Percentiles rank a stretch among this genome's conserved stretches.
These are phyloP conservation scores for Aquilaria agallochum DNA, from an alignment of 441 rosid species.

Conservation along the genomic window DNA sequence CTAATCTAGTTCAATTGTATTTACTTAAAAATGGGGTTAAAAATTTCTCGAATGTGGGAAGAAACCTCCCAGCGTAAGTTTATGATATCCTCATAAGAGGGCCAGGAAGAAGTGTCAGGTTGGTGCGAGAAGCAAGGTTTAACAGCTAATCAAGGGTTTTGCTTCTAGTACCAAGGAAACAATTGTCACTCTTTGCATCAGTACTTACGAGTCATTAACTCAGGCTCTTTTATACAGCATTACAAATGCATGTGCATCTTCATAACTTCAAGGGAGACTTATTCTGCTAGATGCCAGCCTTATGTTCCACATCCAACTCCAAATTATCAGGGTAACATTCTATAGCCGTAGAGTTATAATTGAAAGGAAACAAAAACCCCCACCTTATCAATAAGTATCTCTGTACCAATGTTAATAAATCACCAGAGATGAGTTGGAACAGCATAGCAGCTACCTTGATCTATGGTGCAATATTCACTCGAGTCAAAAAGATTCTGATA, in stretches of 20 bases:
- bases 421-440: conserved; percentile 8
- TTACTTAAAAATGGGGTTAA: no score
- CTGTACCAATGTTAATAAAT: neutral
- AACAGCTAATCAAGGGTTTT: no score
- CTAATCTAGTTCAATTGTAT: no score
- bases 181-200: no score
- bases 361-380: neutral
- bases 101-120: no score
- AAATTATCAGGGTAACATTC: conserved; percentile 22
- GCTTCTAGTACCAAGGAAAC: no score
- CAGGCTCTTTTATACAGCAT: conserved; percentile 8
- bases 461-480: conserved; percentile 52
- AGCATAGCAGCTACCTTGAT: conserved; percentile 42
- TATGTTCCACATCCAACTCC: conserved; percentile 29
- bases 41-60: no score
- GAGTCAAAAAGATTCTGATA: conserved; percentile 54
- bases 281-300: conserved; percentile 24
- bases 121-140: no score
- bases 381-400: conserved; percentile 17
- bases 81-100: no score
- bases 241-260: conserved; percentile 7
- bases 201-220: no score
- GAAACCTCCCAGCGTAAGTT: no score
- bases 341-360: conserved; percentile 22
- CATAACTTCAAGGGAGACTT: conserved; percentile 23